Conservation (phyloP, 2,329 filamentous ascomycete genomes). For the Pseudofabraea citricarpa region DNA sequence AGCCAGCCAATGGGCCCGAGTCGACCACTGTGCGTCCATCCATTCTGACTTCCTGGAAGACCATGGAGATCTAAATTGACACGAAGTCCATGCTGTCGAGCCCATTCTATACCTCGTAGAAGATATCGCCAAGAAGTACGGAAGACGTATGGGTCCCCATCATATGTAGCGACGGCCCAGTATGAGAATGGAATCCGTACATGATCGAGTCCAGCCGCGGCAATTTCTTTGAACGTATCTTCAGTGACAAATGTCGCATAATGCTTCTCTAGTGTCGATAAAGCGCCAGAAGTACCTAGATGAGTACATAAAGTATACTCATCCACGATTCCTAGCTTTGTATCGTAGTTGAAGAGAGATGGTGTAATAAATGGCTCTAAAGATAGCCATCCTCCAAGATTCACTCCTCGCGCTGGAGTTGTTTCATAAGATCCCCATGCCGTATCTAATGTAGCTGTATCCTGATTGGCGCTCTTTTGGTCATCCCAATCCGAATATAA, state of each 20-base stretch:
- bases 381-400: constrained; percentile 89
- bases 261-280: constrained; percentile 74
- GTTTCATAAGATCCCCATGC: constrained; percentile 72
- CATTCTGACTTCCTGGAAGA: constrained; percentile 91
- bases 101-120: constrained; percentile 87
- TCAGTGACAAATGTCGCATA: constrained; percentile 88
- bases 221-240: constrained; percentile 78
- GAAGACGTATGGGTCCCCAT: constrained; percentile 80
- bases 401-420: constrained; percentile 81
- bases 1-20: constrained; percentile 82
- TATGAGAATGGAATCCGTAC: constrained; percentile 95
- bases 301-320: constrained; percentile 76
- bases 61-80: constrained; percentile 91
- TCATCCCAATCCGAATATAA: constrained; percentile 85
- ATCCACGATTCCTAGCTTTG: constrained; percentile 63
- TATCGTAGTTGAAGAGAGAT: constrained; percentile 72
- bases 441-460: constrained; percentile 73
- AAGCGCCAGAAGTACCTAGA: constrained; percentile 61
- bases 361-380: constrained; percentile 95
- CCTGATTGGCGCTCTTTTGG: constrained; percentile 67
- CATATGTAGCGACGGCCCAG: constrained; percentile 86
- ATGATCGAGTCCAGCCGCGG: constrained; percentile 85
- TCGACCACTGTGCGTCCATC: constrained; percentile 93
- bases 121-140: constrained; percentile 91
- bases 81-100: constrained; percentile 83